Base-by-base conservation (phyloP, 768 basidiomycete genomes). In the Punctularia strigosozonata region DNA sequence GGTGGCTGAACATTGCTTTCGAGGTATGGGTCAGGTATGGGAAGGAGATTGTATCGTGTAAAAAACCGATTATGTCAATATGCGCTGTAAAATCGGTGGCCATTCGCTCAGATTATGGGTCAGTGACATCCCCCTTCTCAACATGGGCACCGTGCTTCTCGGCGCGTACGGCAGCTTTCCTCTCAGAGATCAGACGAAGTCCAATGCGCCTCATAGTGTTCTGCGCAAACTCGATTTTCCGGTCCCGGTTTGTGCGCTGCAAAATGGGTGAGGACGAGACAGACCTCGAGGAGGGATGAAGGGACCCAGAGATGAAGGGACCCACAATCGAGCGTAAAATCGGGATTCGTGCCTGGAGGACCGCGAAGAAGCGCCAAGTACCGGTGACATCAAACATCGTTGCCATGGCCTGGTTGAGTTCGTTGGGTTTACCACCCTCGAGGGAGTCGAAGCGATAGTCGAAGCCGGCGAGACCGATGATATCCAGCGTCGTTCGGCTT, bases 391-490 rank as follows among this genome's bases (percentile, higher is more conserved):
- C 28, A 46, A 61, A 55, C 8, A 60, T 43, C 4, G 35, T 44
- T 10, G 32, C 35, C 31, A 61, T 57, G 2, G 61, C 60, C 31
- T 46, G 28, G 31, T 48, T 56, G 5, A 62, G 52, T 40, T 59
- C 61, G 38, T 57, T 59, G 5, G 37, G 37, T 30, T 48, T 39
- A 2, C 51, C 54, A 14, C 43, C 37, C 2, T 48, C 42, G 20
- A 62, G 48, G 3, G 59, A 44, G 35, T 59, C 43, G 43, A 63
- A 61, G 12, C 52, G 43, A 38, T 61, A 63, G 45, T 54, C 51
- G 43, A 63, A 63, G 2, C 61, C 65, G 18, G 65, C 53, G 22
- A 61, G 55, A 6, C 66, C 66, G 20, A 68, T 66, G 22, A 68
- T 52, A 32, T 68, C 64, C 8, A 68, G 49, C 0, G 66, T 65